These are phyloP conservation scores for Canna indica DNA, from an alignment of 176 grass and related monocot genomes.

Conservation along the genomic window DNA sequence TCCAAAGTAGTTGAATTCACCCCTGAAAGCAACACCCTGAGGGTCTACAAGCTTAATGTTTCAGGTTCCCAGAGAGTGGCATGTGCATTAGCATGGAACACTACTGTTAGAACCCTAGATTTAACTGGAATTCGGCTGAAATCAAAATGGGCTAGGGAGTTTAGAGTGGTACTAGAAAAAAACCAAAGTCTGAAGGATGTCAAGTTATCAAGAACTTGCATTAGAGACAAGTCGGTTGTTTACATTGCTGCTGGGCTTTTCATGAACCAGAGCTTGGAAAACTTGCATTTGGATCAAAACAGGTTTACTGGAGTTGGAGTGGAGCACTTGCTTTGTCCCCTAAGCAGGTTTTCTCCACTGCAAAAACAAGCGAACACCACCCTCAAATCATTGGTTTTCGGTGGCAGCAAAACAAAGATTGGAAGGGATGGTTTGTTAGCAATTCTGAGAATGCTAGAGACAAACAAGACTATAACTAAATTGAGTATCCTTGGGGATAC, in stretches of 20 bases:
- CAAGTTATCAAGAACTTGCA: constrained; percentile 53
- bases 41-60: constrained; percentile 51
- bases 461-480: constrained; percentile 59
- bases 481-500: constrained; percentile 45
- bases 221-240: constrained; percentile 62
- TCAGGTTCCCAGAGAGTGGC: constrained; percentile 40
- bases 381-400: constrained; percentile 61
- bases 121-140: constrained; percentile 56
- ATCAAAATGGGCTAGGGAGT: constrained; percentile 73
- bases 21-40: constrained; percentile 51
- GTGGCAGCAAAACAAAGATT: constrained; percentile 45
- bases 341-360: constrained; percentile 70
- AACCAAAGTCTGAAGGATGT: constrained; percentile 58
- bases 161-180: constrained; percentile 59
- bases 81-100: constrained; percentile 81
- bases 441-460: constrained; percentile 78
- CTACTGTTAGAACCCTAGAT: constrained; percentile 51
- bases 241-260: constrained; percentile 94
- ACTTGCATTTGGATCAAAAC: constrained; percentile 66
- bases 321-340: constrained; percentile 73
- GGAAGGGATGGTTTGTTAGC: constrained; percentile 43
- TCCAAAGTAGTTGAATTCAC: constrained; percentile 67
- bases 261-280: constrained; percentile 68
- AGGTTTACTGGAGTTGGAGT: constrained; percentile 58
- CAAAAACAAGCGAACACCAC: constrained; percentile 74